Evolutionary conservation across 768 basidiomycete species (phyloP), one percentile per base, ranked within the genome.

Genomic region (Hericium erinaceus): DNA sequence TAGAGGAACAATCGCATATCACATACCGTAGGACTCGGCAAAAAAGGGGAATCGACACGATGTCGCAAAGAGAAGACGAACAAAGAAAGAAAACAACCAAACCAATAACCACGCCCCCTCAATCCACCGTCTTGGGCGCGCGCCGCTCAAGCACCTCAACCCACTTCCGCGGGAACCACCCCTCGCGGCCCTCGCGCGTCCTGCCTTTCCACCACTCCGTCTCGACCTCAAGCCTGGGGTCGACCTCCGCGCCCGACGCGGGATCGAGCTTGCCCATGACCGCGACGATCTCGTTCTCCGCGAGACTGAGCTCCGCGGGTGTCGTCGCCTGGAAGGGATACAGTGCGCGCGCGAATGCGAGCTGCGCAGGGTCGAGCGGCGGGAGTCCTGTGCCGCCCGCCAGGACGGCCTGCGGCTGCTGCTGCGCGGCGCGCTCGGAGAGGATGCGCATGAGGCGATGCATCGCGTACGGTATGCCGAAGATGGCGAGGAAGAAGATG

Each of bases 131-230:
- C 66, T 77, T 79, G 5, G 62, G 64, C 56, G 72, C 63, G 64
- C 66, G 69, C 65, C 79, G 75, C 65, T 78, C 82, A 57, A 89
- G 70, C 3, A 88, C 75, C 69, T 92, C 81, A 3, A 95, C 92
- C 80, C 88, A 95, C 62, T 88, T 92, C 58, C 76, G 80, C 2
- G 95, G 95, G 79, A 98, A 97, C 92, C 93, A 98, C 0, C 95
- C 95, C 63, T 90, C 85, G 63, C 87, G 77, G 0, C 95, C 95
- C 62, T 97, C 94, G 57, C 95, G 77, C 59, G 90, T 94, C 49
- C 95, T 79, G 1, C 95, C 95, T 69, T 84, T 86, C 94, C 93
- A 98, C 95, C 95, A 98, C 57, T 93, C 94, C 4, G 77, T 81
- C 57, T 76, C 68, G 18, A 85, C 73, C 60, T 81, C 79, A 51